A percentile compares a stretch with the other conserved stretches of the same genome.
phyloP scores from a whole-genome alignment of 257 asterid genomes.

The Fraxinus excelsior region DNA sequence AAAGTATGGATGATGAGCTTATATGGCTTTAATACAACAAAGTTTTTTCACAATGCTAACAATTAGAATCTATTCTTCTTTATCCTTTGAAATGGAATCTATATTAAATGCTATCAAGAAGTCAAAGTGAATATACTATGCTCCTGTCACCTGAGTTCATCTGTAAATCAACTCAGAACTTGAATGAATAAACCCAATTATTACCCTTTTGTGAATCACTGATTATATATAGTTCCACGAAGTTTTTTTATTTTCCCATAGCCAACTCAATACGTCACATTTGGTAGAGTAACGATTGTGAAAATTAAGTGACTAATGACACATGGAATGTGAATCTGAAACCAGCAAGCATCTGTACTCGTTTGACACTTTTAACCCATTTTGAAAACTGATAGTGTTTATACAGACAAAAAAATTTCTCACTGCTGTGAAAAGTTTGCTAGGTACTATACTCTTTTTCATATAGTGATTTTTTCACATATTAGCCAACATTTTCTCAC shows the following conservation, averaged over 20 bases:
- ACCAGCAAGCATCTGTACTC: neutral
- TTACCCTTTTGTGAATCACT: neutral
- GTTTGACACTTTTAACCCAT: neutral
- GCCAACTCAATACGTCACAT: neutral
- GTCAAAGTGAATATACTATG: neutral
- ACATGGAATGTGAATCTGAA: neutral
- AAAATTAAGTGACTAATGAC: neutral
- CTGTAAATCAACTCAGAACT: neutral
- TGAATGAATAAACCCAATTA: neutral
- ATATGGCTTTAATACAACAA: neutral
- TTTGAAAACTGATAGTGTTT: neutral
- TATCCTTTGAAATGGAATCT: neutral
- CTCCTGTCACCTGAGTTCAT: slow-evolving; percentile 4
- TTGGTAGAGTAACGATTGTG: neutral
- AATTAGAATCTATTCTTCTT: neutral
- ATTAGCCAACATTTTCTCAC: neutral
- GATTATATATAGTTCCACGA: neutral
- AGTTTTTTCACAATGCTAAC: neutral
- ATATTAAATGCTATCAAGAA: neutral
- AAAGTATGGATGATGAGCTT: neutral
- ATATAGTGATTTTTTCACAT: neutral
- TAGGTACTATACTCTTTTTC: neutral
- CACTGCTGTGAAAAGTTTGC: neutral
- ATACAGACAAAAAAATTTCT: neutral
- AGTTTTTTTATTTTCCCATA: neutral